These are phyloP conservation scores for Rugonectria rugulosa DNA, from an alignment of 2,329 filamentous ascomycete genomes.

Conservation along the genomic window DNA sequence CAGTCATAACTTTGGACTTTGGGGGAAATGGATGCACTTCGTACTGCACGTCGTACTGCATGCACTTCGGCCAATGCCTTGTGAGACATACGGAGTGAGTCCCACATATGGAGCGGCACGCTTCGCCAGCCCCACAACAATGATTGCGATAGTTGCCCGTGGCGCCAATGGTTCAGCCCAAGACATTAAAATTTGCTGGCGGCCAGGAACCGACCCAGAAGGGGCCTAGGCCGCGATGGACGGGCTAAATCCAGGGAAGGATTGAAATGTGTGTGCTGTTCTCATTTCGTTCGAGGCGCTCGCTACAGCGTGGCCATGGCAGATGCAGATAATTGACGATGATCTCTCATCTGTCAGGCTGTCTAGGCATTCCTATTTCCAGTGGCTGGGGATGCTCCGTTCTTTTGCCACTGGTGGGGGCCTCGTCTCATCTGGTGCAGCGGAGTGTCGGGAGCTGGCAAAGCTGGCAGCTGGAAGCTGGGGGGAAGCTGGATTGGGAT, in stretches of 20 bases:
- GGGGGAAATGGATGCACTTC: background rate
- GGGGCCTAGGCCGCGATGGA: constrained; percentile 18
- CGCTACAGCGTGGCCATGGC: constrained; percentile 26
- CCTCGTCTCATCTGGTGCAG: constrained; percentile 30
- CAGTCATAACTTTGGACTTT: constrained; percentile 6
- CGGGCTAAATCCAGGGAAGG: constrained; percentile 15
- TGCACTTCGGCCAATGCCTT: background rate
- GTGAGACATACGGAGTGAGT: constrained; percentile 14
- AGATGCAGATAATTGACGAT: constrained; percentile 29
- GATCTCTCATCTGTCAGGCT: constrained; percentile 27
- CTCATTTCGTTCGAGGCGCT: constrained; percentile 30
- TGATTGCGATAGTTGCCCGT: constrained; percentile 35
- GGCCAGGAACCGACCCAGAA: constrained; percentile 26
- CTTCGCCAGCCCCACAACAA: constrained; percentile 24
- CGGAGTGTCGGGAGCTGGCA: constrained; percentile 22
- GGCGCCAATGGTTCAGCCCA: constrained; percentile 29
- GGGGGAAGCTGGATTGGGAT: constrained; percentile 24
- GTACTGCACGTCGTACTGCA: constrained; percentile 4
- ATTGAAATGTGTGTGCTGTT: constrained; percentile 20
- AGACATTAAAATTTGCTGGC: constrained; percentile 24
- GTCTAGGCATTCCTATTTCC: constrained; percentile 18
- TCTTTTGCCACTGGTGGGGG: constrained; percentile 22
- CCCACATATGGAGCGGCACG: constrained; percentile 20
- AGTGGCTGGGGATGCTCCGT: constrained; percentile 28
- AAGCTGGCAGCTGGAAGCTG: constrained; percentile 29